Evolutionary conservation across 345 rosid genomes (phyloP).

Genomic region (Rhizophora apiculata): DNA sequence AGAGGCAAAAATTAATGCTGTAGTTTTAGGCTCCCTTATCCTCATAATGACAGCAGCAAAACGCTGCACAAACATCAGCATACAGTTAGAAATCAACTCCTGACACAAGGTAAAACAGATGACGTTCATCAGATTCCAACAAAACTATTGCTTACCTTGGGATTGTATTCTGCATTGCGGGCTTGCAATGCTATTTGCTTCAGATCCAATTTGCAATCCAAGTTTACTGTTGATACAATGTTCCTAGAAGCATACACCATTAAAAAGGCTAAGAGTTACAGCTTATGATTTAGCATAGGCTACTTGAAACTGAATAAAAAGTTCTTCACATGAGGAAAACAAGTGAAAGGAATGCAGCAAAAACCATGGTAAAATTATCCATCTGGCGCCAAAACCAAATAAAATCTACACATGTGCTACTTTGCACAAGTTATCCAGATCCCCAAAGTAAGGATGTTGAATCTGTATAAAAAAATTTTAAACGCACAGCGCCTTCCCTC

Average conservation of each 20-base stretch:
- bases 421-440: too few relatives aligned
- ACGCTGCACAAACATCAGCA: slow-evolving; percentile 39
- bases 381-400: too few relatives aligned
- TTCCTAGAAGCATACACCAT: slow-evolving; percentile 33
- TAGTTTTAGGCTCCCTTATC: slow-evolving; percentile 81
- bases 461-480: too few relatives aligned
- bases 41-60: slow-evolving; percentile 90
- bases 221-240: slow-evolving; percentile 65
- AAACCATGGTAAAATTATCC: too few relatives aligned
- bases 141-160: slow-evolving; percentile 30
- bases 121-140: background rate
- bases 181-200: slow-evolving; percentile 62
- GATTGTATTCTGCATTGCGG: slow-evolving; percentile 71
- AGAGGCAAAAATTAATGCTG: slow-evolving; percentile 81
- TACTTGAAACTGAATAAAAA: too few relatives aligned
- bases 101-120: background rate
- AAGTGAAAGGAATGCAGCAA: too few relatives aligned
- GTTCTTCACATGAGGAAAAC: too few relatives aligned
- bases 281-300: too few relatives aligned
- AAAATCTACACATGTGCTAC: too few relatives aligned
- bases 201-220: slow-evolving; percentile 71
- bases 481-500: too few relatives aligned
- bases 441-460: too few relatives aligned
- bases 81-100: background rate
- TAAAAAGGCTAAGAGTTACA: background rate